Evolutionary conservation across 257 asterid genomes (phyloP), one percentile per base, ranked within the genome.

Genomic region (Primulina eburnea): DNA sequence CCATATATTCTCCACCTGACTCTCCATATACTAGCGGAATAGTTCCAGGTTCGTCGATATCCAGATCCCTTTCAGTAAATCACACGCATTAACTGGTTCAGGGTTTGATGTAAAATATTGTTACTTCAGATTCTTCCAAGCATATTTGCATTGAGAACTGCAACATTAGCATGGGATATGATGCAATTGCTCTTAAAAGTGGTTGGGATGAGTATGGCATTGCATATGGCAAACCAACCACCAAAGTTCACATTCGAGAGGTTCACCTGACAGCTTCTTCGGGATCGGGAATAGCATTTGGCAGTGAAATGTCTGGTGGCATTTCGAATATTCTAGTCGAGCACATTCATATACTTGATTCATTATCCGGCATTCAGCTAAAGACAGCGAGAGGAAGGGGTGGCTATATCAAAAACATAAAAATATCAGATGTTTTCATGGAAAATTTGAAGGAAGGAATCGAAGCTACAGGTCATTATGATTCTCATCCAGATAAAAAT

Each of bases 161-260:
- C 94, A 94, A 94, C 83, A 83, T 94, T 26, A 94, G 87, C 85
- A 83, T 73, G 76, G 90, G 98, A 24, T 81, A 84, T 52, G 98
- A 95, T 53, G 90, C 98, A 0, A 65, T 95, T 21, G 84, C 82
- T n/a, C 89, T 95, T 32, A 92, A 95, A 78, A 92, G 98, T 63
- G 99, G 98, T 43, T 95, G 99, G 99, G 99, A 95, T 26, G 98
- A 95, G 77, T 92, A 92, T 60, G 99, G 99, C 6, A 89, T 95
- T 38, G 70, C 87, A 21, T 95, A 85, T 37, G 80, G 71, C 70
- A 84, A 70, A 78, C 83, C 98, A 7, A 88, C 96, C 29, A 69
- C 84, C 24, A 68, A 75, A 6, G 90, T 92, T 74, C 98, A 92
- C 62, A 56, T 95, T 21, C 77, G 90, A 62, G 77, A 68, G 62